Evolutionary conservation across 1,284 basidiomycete genomes (phyloP).

Genomic region (Apiotrichum mycotoxinovorans): DNA sequence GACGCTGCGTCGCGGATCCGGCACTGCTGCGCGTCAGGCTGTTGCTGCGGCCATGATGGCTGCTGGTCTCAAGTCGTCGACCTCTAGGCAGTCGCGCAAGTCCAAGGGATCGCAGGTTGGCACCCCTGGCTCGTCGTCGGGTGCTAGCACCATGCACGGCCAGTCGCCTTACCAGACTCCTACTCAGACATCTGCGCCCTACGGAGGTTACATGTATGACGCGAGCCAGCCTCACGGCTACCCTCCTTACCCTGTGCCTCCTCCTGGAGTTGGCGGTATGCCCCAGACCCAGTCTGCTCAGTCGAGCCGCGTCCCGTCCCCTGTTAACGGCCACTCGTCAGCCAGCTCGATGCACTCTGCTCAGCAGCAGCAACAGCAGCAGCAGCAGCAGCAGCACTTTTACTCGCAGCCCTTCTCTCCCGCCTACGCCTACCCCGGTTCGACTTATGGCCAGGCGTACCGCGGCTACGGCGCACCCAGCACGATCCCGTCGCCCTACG

Average conservation of each 20-base stretch:
- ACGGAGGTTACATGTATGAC: conserved; percentile 45
- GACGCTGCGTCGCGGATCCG: conserved; percentile 43
- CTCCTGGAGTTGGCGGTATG: conserved; percentile 28
- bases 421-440: conserved; percentile 34
- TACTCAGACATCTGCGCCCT: conserved; percentile 35
- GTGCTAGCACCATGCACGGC: conserved; percentile 28
- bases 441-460: conserved; percentile 26
- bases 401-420: conserved; percentile 35
- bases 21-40: conserved; percentile 42
- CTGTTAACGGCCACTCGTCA: conserved; percentile 42
- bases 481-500: conserved; percentile 35
- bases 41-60: conserved; percentile 48
- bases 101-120: conserved; percentile 40
- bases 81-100: conserved; percentile 40
- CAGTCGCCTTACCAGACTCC: conserved; percentile 45
- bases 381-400: conserved; percentile 34
- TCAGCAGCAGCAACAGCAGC: conserved; percentile 21
- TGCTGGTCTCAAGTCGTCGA: conserved; percentile 43
- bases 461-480: conserved; percentile 30
- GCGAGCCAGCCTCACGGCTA: conserved; percentile 33
- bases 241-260: conserved; percentile 27
- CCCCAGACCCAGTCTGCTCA: conserved; percentile 35
- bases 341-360: conserved; percentile 28
- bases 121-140: conserved; percentile 42
- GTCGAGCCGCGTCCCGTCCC: conserved; percentile 44